Percentiles rank a stretch among this genome's conserved stretches.
Conservation (phyloP, 2,329 filamentous ascomycete genomes). For the Ampelomyces quisqualis region DNA sequence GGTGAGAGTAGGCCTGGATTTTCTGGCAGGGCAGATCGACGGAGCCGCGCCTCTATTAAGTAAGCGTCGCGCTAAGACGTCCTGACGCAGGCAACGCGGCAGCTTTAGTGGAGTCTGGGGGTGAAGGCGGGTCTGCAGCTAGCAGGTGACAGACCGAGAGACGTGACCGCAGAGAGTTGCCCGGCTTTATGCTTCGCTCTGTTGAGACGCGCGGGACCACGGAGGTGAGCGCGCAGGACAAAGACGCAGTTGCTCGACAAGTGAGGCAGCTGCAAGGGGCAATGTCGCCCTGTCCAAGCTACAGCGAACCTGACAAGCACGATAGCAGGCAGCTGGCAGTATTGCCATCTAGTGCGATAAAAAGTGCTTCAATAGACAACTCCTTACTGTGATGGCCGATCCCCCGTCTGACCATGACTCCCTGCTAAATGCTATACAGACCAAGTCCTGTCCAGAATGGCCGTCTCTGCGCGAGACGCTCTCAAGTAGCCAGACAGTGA, state of each 20-base stretch:
- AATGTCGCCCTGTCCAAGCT: conserved; percentile 11
- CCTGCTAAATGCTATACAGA: conserved; percentile 22
- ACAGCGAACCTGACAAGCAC: no score
- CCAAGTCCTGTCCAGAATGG: conserved; percentile 4
- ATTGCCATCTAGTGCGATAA: no score
- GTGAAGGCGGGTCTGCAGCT: not conserved
- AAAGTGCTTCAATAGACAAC: no score
- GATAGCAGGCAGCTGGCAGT: no score
- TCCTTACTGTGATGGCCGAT: no score
- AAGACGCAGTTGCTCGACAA: conserved; percentile 9
- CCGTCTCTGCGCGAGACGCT: conserved; percentile 3
- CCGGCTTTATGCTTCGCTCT: conserved; percentile 4
- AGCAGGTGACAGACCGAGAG: conserved; percentile 5
- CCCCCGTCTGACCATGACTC: no score
- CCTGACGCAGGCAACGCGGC: conserved; percentile 18
- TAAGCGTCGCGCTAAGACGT: conserved; percentile 31
- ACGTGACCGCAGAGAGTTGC: not conserved
- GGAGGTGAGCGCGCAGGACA: conserved; percentile 4
- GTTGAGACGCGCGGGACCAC: not conserved
- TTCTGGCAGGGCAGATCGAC: conserved; percentile 39
- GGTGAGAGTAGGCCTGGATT: conserved; percentile 27
- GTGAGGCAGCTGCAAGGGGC: conserved; percentile 21
- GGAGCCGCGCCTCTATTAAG: conserved; percentile 31
- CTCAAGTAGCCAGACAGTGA: not conserved
- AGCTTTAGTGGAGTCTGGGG: conserved; percentile 23